phyloP scores from a whole-genome alignment of 2,329 filamentous ascomycete species.

The Ophiostoma himal-ulmi region DNA sequence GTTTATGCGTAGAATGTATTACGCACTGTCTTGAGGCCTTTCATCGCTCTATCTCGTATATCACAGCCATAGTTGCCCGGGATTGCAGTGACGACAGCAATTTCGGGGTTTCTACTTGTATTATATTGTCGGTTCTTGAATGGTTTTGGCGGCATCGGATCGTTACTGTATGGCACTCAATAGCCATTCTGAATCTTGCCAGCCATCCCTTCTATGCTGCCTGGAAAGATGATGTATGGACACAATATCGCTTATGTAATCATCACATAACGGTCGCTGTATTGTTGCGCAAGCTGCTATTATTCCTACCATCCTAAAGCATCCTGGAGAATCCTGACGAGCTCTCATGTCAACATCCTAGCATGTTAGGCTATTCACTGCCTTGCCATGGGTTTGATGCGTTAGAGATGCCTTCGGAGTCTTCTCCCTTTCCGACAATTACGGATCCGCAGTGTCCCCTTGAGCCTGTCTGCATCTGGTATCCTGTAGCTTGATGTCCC shows the following conservation, averaged over 20 bases:
- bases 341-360: too few relatives aligned
- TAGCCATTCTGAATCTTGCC: not conserved
- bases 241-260: too few relatives aligned
- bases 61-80: not conserved
- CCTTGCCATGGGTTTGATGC: too few relatives aligned
- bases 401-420: not conserved
- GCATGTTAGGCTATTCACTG: too few relatives aligned
- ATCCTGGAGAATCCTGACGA: too few relatives aligned
- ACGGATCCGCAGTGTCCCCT: not conserved
- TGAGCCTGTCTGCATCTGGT: not conserved
- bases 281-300: too few relatives aligned
- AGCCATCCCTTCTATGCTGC: too few relatives aligned
- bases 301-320: too few relatives aligned
- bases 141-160: too few relatives aligned
- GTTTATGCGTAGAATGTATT: fast-evolving
- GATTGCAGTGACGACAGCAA: constrained; percentile 1
- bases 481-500: not conserved
- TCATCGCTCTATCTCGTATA: not conserved
- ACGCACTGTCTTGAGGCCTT: not conserved
- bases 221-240: too few relatives aligned
- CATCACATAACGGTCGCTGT: too few relatives aligned
- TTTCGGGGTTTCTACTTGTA: not conserved
- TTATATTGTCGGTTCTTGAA: not conserved
- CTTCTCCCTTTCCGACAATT: not conserved
- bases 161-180: too few relatives aligned